These are phyloP conservation scores for Syncephalastrum sp. DNA, from an alignment of 371 early-diverging fungal genomes.

Conservation along the genomic window DNA sequence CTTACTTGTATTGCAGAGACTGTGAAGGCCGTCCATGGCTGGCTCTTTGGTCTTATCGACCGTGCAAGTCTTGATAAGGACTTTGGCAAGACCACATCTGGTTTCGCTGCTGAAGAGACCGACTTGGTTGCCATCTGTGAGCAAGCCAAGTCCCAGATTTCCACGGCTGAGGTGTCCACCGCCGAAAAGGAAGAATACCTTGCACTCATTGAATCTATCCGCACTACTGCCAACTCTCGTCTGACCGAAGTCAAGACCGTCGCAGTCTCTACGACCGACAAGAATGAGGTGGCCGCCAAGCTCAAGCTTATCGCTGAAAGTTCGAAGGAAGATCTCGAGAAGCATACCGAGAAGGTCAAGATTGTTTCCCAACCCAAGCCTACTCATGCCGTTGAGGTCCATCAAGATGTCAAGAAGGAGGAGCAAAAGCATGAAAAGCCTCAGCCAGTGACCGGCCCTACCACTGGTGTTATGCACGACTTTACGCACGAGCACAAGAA, in stretches of 20 bases:
- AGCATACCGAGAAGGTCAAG: too few relatives aligned
- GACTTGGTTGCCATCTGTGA: slow-evolving; percentile 5
- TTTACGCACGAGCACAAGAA: background rate
- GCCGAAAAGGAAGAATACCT: slow-evolving; percentile 1
- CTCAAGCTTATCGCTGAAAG: slow-evolving; percentile 3
- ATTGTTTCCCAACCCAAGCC: slow-evolving; percentile 6
- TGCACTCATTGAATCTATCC: slow-evolving; percentile 6
- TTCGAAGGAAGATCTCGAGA: slow-evolving; percentile 2
- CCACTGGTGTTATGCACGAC: too few relatives aligned
- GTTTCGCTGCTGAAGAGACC: slow-evolving; percentile 26
- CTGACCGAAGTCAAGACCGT: slow-evolving; percentile 6
- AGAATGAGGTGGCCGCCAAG: background rate
- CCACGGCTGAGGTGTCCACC: background rate
- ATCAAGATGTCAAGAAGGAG: background rate
- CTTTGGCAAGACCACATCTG: slow-evolving; percentile 24
- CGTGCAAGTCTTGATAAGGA: slow-evolving; percentile 2
- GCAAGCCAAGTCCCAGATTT: slow-evolving; percentile 6
- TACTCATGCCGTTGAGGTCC: slow-evolving; percentile 21
- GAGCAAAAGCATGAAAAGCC: background rate
- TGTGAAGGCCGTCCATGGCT: slow-evolving; percentile 1
- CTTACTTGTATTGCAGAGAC: slow-evolving; percentile 1
- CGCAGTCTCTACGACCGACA: background rate
- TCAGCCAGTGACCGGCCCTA: too few relatives aligned
- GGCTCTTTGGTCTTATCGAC: slow-evolving; percentile 9
- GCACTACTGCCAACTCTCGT: background rate